Conservation (phyloP, 176 grass and related monocot species). For the Puccinellia tenuiflora region DNA sequence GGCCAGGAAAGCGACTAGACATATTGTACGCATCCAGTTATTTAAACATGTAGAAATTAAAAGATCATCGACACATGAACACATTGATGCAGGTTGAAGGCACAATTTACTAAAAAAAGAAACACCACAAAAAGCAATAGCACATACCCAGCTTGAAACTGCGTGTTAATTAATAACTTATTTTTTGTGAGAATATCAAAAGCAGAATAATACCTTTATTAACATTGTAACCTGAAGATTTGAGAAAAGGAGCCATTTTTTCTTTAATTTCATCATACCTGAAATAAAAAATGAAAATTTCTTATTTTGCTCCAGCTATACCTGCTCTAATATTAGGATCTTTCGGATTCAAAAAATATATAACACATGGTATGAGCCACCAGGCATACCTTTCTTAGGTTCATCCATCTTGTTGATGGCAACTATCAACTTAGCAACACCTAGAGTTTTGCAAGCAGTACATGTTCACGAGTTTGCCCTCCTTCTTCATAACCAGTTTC, state of each 20-base stretch:
- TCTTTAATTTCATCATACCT: slow-evolving; percentile 91
- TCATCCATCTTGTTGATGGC: slow-evolving; percentile 95
- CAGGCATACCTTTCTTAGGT: slow-evolving; percentile 58
- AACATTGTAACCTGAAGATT: slow-evolving; percentile 82
- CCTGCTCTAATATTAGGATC: neutral
- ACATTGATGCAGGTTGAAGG: neutral
- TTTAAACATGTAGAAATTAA: neutral
- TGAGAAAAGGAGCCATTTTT: slow-evolving; percentile 86
- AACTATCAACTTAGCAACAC: slow-evolving; percentile 74
- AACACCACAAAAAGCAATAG: neutral
- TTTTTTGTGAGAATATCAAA: neutral
- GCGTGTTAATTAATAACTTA: neutral
- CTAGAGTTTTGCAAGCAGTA: slow-evolving; percentile 82
- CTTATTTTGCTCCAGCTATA: neutral
- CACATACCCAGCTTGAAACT: neutral
- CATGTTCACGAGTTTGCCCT: slow-evolving; percentile 82
- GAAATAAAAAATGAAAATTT: slow-evolving; percentile 18
- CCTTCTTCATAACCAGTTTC: slow-evolving; percentile 87
- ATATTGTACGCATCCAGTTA: neutral
- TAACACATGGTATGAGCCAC: neutral
- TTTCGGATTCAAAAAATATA: neutral
- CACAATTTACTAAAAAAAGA: too few relatives aligned
- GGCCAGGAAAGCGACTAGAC: neutral
- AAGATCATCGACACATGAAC: neutral
- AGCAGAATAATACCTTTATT: slow-evolving; percentile 58